Conservation (phyloP, 805 yeast genomes). For the Huiozyma sinensis region DNA sequence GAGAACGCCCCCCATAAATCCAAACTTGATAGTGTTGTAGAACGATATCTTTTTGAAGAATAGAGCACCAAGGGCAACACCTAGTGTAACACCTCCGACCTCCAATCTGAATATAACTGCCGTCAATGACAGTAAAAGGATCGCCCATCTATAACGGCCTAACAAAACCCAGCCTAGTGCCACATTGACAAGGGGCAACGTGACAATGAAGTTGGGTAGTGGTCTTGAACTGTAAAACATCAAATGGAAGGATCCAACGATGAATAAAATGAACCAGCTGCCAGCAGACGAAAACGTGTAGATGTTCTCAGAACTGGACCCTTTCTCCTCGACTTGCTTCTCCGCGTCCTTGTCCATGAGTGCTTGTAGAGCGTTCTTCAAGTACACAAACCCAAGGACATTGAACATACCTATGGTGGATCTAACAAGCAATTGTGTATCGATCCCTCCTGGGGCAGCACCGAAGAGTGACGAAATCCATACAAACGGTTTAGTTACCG, state of each 20-base stretch:
- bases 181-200: slow-evolving; percentile 57
- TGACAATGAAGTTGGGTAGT: slow-evolving; percentile 73
- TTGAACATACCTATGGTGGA: slow-evolving; percentile 54
- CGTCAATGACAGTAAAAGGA: slow-evolving; percentile 47
- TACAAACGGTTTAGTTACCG: slow-evolving; percentile 32
- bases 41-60: slow-evolving; percentile 38
- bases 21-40: slow-evolving; percentile 30
- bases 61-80: slow-evolving; percentile 38
- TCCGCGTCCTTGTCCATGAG: slow-evolving; percentile 9
- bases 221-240: slow-evolving; percentile 74
- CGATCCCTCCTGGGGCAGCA: slow-evolving; percentile 32
- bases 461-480: slow-evolving; percentile 6
- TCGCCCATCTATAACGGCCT: slow-evolving; percentile 39
- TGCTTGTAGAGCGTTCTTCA: slow-evolving; percentile 35
- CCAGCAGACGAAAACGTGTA: slow-evolving; percentile 27
- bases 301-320: slow-evolving; percentile 6
- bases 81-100: slow-evolving; percentile 42
- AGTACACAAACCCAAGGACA: slow-evolving; percentile 38
- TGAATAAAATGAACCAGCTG: slow-evolving; percentile 50
- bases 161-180: slow-evolving; percentile 42
- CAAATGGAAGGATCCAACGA: slow-evolving; percentile 65
- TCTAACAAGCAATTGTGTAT: slow-evolving; percentile 46
- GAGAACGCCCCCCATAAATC: slow-evolving; percentile 35
- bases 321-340: slow-evolving; percentile 10
- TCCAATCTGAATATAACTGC: slow-evolving; percentile 69